Evolutionary conservation across 257 asterid species (phyloP), one percentile per base, ranked within the genome.

Genomic region (Eucommia ulmoides): DNA sequence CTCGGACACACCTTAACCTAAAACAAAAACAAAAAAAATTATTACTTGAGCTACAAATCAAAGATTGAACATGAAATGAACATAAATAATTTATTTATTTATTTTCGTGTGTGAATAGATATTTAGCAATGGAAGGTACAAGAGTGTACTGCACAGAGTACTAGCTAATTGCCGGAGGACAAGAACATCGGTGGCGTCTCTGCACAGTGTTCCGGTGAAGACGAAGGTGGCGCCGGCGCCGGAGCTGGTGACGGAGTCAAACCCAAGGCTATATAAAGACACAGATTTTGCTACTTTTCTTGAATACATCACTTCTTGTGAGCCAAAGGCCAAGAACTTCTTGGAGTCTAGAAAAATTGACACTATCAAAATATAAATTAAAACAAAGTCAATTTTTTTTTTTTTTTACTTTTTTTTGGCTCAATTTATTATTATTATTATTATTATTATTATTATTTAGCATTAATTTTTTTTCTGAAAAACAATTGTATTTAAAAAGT

Each of bases 111-210:
- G 33, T 44, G 8, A n/a, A n/a, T 72, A 87, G 97, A 79, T 88
- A 73, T 81, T 81, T 22, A 84, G 94, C 93, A 84, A 88, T 1
- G 97, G 97, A 22, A 75, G 60, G 55, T 84, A 75, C 80, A 88
- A 84, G 68, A 88, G 97, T 25, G 85, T 77, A 54, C 6, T 84
- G 49, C 97, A 88, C 19, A 77, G 97, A 59, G 97, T 72, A 15
- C 41, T 84, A 0, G 95, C 73, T 50, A 88, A 88, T 22, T 63
- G 87, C 2, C 58, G 3, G 7, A 68, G 69, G 45, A 24, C 60
- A 22, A 54, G 97, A 41, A 67, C 77, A 12, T 88, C 95, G 10
- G 86, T 82, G 60, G 97, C 95, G 20, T 84, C 93, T 2, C 46
- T 88, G 54, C 95, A 77, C 22, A 84, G 94, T 57, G 52, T 88